phyloP scores from a whole-genome alignment of 176 grass and related monocot species.

The Musa beccarii region DNA sequence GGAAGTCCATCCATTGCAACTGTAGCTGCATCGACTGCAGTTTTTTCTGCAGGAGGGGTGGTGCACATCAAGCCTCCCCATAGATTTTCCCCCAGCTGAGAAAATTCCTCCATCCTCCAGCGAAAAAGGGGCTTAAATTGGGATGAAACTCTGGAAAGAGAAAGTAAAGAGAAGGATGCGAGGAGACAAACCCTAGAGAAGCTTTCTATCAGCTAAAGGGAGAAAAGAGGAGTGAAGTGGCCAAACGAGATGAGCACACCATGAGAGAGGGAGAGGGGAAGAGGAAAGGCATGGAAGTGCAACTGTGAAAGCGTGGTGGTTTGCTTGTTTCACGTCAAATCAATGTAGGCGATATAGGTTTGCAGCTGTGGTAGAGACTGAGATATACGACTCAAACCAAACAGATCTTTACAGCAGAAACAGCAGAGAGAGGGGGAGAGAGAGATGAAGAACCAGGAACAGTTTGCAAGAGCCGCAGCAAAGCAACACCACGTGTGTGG shows the following conservation, averaged over 20 bases:
- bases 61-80: conserved; percentile 13
- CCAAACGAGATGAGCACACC: conserved; percentile 48
- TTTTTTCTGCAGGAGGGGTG: neutral
- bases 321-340: conserved; percentile 12
- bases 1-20: conserved; percentile 4
- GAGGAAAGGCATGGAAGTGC: conserved; percentile 22
- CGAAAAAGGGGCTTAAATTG: neutral
- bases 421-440: neutral
- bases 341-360: conserved; percentile 10
- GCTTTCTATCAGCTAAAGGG: conserved; percentile 11
- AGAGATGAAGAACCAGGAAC: too few species aligned
- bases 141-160: neutral
- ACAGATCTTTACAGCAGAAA: neutral
- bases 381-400: neutral
- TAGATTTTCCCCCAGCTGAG: conserved; percentile 10
- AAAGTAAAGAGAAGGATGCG: neutral
- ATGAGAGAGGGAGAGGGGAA: conserved; percentile 28
- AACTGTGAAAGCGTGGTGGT: conserved; percentile 11
- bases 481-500: neutral
- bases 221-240: conserved; percentile 5
- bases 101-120: conserved; percentile 9
- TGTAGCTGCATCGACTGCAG: neutral
- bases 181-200: conserved; percentile 11
- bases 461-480: neutral
- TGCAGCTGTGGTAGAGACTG: neutral